A percentile compares a stretch with the other conserved stretches of the same genome.
phyloP scores from a whole-genome alignment of 495 filamentous ascomycete species.

The Aspergillus steynii region DNA sequence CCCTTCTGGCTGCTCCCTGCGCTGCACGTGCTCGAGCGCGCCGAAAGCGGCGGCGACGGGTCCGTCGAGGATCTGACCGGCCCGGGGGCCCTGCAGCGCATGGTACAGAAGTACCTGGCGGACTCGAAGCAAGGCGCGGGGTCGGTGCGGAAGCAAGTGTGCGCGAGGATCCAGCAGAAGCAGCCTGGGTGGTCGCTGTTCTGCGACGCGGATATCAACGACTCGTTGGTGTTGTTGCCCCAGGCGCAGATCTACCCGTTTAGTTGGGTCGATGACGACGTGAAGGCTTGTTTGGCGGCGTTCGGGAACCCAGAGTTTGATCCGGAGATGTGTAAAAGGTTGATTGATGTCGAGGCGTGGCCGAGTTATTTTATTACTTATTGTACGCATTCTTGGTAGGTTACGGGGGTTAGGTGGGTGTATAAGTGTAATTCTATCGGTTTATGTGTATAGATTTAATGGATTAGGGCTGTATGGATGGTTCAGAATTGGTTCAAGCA shows the following conservation, averaged over 20 bases:
- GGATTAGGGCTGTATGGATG: not conserved
- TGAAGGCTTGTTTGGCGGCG: slow-evolving; percentile 15
- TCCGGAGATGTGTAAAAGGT: slow-evolving; percentile 20
- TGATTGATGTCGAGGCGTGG: slow-evolving; percentile 24
- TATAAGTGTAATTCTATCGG: not conserved
- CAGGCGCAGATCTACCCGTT: slow-evolving; percentile 24
- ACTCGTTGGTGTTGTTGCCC: slow-evolving; percentile 18
- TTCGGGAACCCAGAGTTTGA: slow-evolving; percentile 19
- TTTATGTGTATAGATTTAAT: not conserved
- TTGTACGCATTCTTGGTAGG: slow-evolving; percentile 26
- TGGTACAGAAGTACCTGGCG: slow-evolving; percentile 19
- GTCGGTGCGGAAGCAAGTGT: slow-evolving; percentile 12
- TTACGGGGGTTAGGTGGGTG: not conserved
- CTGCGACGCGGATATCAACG: slow-evolving; percentile 8
- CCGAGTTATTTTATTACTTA: slow-evolving; percentile 30
- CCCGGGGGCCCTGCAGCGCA: slow-evolving; percentile 15
- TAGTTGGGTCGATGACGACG: slow-evolving; percentile 22
- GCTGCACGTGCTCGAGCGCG: slow-evolving; percentile 21
- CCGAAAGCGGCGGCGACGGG: slow-evolving; percentile 20
- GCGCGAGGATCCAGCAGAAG: slow-evolving; percentile 12
- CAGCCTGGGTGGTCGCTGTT: slow-evolving; percentile 16
- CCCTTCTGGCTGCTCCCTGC: slow-evolving; percentile 27
- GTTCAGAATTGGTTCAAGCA: not conserved
- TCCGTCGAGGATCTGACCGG: slow-evolving; percentile 24
- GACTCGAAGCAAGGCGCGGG: slow-evolving; percentile 2